A percentile compares a stretch with the other conserved stretches of the same genome.
Evolutionary conservation across 768 basidiomycete species (phyloP).

Genomic region (Flagelloscypha sp.): DNA sequence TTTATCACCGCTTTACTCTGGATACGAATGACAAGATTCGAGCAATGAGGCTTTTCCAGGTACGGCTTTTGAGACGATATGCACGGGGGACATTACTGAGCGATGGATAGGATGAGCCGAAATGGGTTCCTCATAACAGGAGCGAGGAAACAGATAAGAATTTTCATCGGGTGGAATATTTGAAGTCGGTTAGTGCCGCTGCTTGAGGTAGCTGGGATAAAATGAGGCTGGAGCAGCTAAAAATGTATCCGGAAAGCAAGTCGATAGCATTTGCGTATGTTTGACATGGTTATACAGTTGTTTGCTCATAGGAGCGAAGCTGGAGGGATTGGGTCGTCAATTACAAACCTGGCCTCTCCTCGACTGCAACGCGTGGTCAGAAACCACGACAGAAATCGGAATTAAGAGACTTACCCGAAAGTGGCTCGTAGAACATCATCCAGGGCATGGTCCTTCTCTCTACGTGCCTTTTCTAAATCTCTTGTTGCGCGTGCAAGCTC

Average conservation of each 20-base stretch:
- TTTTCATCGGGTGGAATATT: constrained; percentile 51
- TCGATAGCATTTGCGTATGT: too few relatives aligned
- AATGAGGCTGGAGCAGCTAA: too few relatives aligned
- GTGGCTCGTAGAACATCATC: constrained; percentile 40
- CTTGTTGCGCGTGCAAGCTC: constrained; percentile 50
- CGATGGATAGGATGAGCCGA: constrained; percentile 69
- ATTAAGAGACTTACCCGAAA: constrained; percentile 45
- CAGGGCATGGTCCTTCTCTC: constrained; percentile 54
- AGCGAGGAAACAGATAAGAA: constrained; percentile 54
- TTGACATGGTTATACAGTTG: too few relatives aligned
- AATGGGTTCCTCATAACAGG: constrained; percentile 78
- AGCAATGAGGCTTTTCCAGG: constrained; percentile 82
- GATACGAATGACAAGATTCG: constrained; percentile 68
- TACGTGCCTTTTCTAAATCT: constrained; percentile 44
- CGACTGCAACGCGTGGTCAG: too few relatives aligned
- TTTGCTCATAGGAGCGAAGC: too few relatives aligned
- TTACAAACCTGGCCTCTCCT: too few relatives aligned
- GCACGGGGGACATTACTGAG: not conserved
- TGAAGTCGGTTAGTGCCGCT: constrained; percentile 39
- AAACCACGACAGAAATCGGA: too few relatives aligned
- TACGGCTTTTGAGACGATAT: constrained; percentile 17
- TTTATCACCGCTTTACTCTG: constrained; percentile 92
- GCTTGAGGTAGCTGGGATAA: too few relatives aligned
- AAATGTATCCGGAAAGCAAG: too few relatives aligned
- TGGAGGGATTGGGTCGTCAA: too few relatives aligned